Evolutionary conservation across 805 yeast species (phyloP), one percentile per base, ranked within the genome.

Genomic region (Starmerella bombicola): DNA sequence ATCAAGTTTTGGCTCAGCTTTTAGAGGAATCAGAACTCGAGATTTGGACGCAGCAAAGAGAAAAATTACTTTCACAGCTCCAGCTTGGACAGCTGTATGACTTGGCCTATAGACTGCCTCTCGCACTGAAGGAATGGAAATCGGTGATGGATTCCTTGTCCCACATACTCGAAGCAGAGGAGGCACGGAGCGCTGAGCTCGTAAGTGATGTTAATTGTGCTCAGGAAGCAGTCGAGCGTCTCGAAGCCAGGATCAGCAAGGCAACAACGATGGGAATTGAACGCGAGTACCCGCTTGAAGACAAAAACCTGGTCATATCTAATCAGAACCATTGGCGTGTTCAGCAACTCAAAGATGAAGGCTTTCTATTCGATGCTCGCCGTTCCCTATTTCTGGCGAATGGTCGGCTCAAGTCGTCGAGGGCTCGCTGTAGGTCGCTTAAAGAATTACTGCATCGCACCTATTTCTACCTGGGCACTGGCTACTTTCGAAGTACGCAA

Each of bases 71-170:
- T 16, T 50, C 67, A 3, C 60, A 59, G 38, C 56, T 82, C 16
- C 79, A 73, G 40, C 58, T 71, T n/a, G 94, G 88, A 0, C 85
- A 78, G 52, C 67, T 78, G 5, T 58, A 62, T 41, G 97, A 88
- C 53, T 68, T 68, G 45, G 56, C 67, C 20, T 62, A 74, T 31
- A 51, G 65, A 2, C 78, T 86, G 0, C 55, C 52, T 1, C 53
- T 52, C 3, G 83, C 93, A 0, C 56, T 76, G 30, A 49, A 53
- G 3, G 44, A 67, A 4, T 72, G 80, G 63, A 54, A 57, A 9
- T 23, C 32, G 9, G 38, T 74, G 3, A 38, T 29, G 5, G 19
- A 26, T 2, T 41, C 41, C 31, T 24, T 42, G 9, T 37, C 28
- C 16, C 24, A 21, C 6, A 30, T 30, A 22, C 31, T 42, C n/a